phyloP scores from a whole-genome alignment of 495 filamentous ascomycete genomes.

The Aspergillus conjunctus region DNA sequence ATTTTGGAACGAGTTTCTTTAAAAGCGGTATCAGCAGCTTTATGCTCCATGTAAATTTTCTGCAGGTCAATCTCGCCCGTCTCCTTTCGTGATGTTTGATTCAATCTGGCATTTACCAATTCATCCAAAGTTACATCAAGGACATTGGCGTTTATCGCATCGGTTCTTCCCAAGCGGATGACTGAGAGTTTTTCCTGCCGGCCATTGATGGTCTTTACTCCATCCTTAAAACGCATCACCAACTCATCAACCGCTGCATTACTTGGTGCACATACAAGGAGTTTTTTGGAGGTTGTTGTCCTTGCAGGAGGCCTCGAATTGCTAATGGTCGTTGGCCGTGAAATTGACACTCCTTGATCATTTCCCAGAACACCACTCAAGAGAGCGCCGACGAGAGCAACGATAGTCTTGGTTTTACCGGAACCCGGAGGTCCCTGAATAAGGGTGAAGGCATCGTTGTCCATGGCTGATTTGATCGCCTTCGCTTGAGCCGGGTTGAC shows the following conservation, averaged over 20 bases:
- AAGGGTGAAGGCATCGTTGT: slow-evolving; percentile 94
- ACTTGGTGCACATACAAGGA: slow-evolving; percentile 93
- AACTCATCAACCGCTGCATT: slow-evolving; percentile 97
- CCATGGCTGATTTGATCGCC: slow-evolving; percentile 85
- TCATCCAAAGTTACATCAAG: slow-evolving; percentile 93
- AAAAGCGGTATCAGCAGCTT: slow-evolving; percentile 70
- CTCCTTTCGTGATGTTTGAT: slow-evolving; percentile 41
- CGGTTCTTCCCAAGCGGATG: slow-evolving; percentile 86
- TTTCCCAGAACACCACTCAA: slow-evolving; percentile 60
- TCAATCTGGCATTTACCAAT: slow-evolving; percentile 75
- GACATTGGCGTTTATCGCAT: slow-evolving; percentile 89
- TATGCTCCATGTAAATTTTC: slow-evolving; percentile 80
- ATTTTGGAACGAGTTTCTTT: slow-evolving; percentile 65
- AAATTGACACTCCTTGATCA: slow-evolving; percentile 51
- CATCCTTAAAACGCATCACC: slow-evolving; percentile 87
- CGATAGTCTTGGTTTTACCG: slow-evolving; percentile 97
- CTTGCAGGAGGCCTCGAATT: slow-evolving; percentile 25
- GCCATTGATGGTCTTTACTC: slow-evolving; percentile 78
- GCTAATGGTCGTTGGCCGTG: slow-evolving; percentile 44
- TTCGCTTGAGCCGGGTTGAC: slow-evolving; percentile 91
- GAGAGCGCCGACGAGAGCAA: slow-evolving; percentile 91
- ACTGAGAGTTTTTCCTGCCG: slow-evolving; percentile 73
- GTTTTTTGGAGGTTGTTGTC: slow-evolving; percentile 67
- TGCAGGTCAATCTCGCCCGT: slow-evolving; percentile 62
- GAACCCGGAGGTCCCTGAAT: slow-evolving; percentile 96